A percentile compares a stretch with the other conserved stretches of the same genome.
Evolutionary conservation across 2,329 filamentous ascomycete species (phyloP).

Genomic region (Clonostachys chloroleuca): DNA sequence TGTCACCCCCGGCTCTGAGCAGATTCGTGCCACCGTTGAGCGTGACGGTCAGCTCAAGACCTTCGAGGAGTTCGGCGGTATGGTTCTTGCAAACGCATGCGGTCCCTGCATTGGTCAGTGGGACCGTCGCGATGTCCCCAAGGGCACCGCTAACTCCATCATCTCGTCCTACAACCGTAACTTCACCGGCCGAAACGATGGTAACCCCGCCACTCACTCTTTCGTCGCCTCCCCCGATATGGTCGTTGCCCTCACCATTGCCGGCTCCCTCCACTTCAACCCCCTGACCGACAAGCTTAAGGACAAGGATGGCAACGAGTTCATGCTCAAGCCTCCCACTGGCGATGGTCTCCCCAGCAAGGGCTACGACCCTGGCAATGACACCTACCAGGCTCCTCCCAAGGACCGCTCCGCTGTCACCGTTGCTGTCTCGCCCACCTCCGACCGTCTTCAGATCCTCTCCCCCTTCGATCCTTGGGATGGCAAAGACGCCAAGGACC

Average conservation of each 20-base stretch:
- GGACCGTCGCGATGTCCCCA: constrained; percentile 90
- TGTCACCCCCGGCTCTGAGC: constrained; percentile 94
- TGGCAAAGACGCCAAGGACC: constrained; percentile 78
- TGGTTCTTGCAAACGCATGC: constrained; percentile 93
- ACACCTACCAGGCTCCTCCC: constrained; percentile 96
- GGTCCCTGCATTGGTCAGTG: constrained; percentile 92
- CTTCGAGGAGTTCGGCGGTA: constrained; percentile 92
- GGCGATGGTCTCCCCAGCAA: constrained; percentile 74
- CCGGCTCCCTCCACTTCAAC: constrained; percentile 88
- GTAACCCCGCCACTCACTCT: constrained; percentile 89
- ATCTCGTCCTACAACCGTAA: constrained; percentile 99
- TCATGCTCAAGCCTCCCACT: constrained; percentile 75
- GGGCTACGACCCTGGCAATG: constrained; percentile 85
- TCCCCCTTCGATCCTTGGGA: constrained; percentile 84
- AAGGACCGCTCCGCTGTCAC: constrained; percentile 66
- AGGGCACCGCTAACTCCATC: constrained; percentile 94
- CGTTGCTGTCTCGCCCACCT: constrained; percentile 82
- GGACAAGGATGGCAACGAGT: constrained; percentile 95
- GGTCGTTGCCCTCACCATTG: constrained; percentile 81
- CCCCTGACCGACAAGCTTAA: constrained; percentile 87
- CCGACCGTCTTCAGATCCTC: constrained; percentile 92
- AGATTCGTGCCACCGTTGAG: constrained; percentile 89
- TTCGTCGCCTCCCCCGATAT: constrained; percentile 91
- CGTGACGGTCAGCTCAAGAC: constrained; percentile 90
- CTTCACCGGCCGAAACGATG: constrained; percentile 97